These are phyloP conservation scores for Haematococcus lacustris DNA, from an alignment of 139 green algal species.

Conservation along the genomic window DNA sequence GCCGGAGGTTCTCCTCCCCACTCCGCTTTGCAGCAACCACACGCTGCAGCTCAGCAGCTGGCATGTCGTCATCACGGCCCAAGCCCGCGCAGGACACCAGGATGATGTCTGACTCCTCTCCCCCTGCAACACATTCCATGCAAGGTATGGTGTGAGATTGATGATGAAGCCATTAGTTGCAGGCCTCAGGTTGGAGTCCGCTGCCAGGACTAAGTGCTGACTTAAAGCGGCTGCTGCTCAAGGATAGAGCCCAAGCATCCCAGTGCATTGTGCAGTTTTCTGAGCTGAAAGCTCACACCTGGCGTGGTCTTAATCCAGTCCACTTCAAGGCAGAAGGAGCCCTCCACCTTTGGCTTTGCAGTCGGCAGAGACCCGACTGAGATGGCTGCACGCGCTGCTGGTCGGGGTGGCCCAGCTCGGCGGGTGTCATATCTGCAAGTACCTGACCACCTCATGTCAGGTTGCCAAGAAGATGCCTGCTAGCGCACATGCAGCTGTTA, in stretches of 20 bases:
- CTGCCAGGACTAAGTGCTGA: too few relatives aligned
- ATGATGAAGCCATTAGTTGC: background rate
- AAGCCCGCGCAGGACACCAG: constrained; percentile 79
- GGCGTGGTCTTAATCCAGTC: constrained; percentile 71
- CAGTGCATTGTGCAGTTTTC: background rate
- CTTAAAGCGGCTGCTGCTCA: too few relatives aligned
- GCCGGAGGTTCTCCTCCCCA: constrained; percentile 76
- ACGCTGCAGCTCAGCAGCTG: constrained; percentile 30
- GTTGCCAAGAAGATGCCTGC: too few relatives aligned
- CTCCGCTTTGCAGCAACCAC: constrained; percentile 60
- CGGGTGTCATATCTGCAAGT: too few relatives aligned
- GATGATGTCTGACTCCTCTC: constrained; percentile 86
- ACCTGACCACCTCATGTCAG: too few relatives aligned
- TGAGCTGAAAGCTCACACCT: constrained; percentile 11
- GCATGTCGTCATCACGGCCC: background rate
- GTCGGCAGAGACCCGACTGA: too few relatives aligned
- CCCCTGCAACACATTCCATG: constrained; percentile 20
- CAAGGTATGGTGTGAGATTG: background rate
- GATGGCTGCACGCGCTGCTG: too few relatives aligned
- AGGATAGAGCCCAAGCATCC: background rate
- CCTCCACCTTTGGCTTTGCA: too few relatives aligned
- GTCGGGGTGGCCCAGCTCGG: too few relatives aligned
- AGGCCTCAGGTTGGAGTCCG: too few relatives aligned
- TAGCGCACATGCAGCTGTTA: too few relatives aligned
- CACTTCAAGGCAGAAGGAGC: constrained; percentile 54